Conservation (phyloP, 2,329 filamentous ascomycete genomes). For the Scopulariopsis brevicaulis region DNA sequence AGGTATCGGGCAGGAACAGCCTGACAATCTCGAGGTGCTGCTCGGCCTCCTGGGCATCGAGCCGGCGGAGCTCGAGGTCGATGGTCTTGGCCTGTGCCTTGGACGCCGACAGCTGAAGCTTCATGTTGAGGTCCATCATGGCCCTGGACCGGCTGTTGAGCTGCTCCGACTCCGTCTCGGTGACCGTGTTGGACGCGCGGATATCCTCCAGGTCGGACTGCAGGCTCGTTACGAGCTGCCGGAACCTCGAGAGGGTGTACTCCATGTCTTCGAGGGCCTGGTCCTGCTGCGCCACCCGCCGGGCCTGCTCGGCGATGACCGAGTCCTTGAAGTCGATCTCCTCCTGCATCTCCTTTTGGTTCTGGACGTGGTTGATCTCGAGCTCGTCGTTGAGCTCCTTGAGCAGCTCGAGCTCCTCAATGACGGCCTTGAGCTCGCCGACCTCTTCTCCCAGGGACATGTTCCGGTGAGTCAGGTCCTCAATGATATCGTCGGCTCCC, state of each 20-base stretch:
- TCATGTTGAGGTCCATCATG: constrained; percentile 95
- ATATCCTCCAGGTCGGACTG: constrained; percentile 87
- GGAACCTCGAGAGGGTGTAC: constrained; percentile 79
- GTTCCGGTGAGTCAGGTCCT: constrained; percentile 81
- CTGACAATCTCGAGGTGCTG: constrained; percentile 85
- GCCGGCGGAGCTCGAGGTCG: constrained; percentile 73
- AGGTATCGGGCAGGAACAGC: constrained; percentile 78
- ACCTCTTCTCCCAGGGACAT: constrained; percentile 74
- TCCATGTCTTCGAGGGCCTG: constrained; percentile 77
- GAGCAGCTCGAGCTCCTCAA: constrained; percentile 79
- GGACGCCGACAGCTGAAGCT: constrained; percentile 78
- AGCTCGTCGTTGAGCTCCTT: constrained; percentile 93
- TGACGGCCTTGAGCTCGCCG: constrained; percentile 67
- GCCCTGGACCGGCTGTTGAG: constrained; percentile 78
- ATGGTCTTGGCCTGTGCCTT: constrained; percentile 94
- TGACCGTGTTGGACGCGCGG: constrained; percentile 81
- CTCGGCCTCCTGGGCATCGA: constrained; percentile 80
- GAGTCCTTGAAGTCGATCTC: constrained; percentile 83
- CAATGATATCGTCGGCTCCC: constrained; percentile 86
- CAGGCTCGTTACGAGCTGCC: constrained; percentile 75
- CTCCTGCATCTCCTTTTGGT: constrained; percentile 87
- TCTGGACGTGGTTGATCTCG: constrained; percentile 84
- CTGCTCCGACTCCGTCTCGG: constrained; percentile 85
- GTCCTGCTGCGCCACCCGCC: constrained; percentile 64
- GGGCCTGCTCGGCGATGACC: constrained; percentile 71